Percentiles rank a stretch among this genome's conserved stretches.
These are phyloP conservation scores for Lipomyces sp. DNA, from an alignment of 805 yeast genomes.

Conservation along the genomic window DNA sequence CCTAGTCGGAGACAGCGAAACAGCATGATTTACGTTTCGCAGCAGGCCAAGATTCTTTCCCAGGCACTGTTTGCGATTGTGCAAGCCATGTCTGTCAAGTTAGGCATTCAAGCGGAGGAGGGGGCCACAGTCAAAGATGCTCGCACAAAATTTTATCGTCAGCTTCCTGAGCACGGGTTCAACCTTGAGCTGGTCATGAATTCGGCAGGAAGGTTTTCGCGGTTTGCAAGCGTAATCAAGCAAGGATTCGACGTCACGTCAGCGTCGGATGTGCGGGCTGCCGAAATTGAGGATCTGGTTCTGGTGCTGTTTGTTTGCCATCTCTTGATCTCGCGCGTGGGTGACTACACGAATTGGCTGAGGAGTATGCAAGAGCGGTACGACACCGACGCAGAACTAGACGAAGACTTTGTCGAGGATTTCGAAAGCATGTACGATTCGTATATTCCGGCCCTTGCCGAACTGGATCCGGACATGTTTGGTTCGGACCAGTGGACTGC, in stretches of 20 bases:
- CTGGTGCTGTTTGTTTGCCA: conserved; percentile 23
- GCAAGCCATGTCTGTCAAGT: background rate
- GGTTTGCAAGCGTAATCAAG: conserved; percentile 12
- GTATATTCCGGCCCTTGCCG: conserved; percentile 17
- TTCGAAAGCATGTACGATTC: conserved; percentile 17
- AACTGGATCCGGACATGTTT: conserved; percentile 15
- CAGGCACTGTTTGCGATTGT: conserved; percentile 6
- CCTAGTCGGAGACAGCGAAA: conserved; percentile 8
- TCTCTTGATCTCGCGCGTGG: background rate
- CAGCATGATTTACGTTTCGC: conserved; percentile 8
- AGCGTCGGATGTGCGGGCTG: conserved; percentile 19
- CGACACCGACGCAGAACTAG: conserved; percentile 17
- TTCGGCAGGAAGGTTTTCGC: conserved; percentile 5
- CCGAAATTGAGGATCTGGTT: conserved; percentile 28
- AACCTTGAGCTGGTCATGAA: conserved; percentile 5
- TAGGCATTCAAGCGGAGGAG: background rate
- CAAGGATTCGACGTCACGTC: conserved; percentile 27
- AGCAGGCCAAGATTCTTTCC: conserved; percentile 20
- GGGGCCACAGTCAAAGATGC: background rate
- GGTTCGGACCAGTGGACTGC: conserved; percentile 17
- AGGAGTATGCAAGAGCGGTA: conserved; percentile 11
- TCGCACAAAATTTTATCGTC: background rate
- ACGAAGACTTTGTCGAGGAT: conserved; percentile 20
- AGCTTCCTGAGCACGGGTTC: conserved; percentile 7
- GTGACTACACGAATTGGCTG: conserved; percentile 16